Conservation (phyloP, 179 eudicot genomes). For the Gypsophila paniculata region DNA sequence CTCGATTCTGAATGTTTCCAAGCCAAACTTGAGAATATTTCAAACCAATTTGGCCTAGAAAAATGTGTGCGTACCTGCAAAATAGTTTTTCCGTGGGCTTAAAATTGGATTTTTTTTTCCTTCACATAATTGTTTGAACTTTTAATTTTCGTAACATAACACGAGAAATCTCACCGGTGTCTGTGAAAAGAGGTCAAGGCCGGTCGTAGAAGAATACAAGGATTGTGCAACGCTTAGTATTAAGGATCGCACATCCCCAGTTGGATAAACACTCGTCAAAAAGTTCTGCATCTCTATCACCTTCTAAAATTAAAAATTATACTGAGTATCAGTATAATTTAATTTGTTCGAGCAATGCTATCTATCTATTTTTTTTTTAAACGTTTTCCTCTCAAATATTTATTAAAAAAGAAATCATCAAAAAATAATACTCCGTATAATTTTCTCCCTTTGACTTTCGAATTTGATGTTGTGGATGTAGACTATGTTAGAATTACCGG, state of each 20-base stretch:
- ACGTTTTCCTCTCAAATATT: too few species aligned
- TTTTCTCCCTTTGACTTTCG: too few species aligned
- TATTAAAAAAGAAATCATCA: too few species aligned
- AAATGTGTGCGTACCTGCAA: constrained; percentile 39
- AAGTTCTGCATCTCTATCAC: constrained; percentile 35
- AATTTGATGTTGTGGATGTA: too few species aligned
- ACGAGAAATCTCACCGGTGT: constrained; percentile 23
- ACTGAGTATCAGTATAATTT: too few species aligned
- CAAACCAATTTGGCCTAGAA: constrained; percentile 39
- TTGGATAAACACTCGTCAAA: constrained; percentile 27
- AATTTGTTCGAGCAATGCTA: too few species aligned
- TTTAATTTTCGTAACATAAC: too few species aligned
- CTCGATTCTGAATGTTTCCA: constrained; percentile 27
- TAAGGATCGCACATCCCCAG: constrained; percentile 35
- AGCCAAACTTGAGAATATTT: constrained; percentile 34
- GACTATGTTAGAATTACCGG: too few species aligned
- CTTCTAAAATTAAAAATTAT: too few species aligned
- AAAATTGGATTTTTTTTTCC: neutral
- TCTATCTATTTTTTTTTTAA: too few species aligned
- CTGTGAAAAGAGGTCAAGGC: constrained; percentile 32
- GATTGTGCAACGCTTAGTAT: constrained; percentile 29
- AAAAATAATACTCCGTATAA: too few species aligned
- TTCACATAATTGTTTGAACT: too few species aligned
- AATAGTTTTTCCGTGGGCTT: neutral
- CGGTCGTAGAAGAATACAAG: constrained; percentile 24